A percentile compares a stretch with the other conserved stretches of the same genome.
phyloP scores from a whole-genome alignment of 202 grass and related monocot genomes.

The Musa balbisiana region DNA sequence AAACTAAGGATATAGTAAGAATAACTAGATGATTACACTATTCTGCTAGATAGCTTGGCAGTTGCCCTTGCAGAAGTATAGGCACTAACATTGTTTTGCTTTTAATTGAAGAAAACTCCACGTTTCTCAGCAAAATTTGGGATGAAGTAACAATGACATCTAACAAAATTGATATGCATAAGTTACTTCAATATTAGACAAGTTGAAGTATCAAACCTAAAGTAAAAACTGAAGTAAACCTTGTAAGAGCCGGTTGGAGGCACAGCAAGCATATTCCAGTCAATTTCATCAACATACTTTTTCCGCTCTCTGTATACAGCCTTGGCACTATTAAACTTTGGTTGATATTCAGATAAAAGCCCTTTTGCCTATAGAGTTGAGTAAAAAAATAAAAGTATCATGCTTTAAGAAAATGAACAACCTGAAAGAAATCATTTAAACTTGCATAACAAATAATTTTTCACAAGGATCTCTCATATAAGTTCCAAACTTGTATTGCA shows the following conservation, averaged over 20 bases:
- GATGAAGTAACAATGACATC: too few species aligned
- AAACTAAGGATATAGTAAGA: too few species aligned
- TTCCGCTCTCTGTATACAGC: constrained; percentile 96
- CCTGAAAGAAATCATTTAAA: background rate
- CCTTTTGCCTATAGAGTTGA: constrained; percentile 79
- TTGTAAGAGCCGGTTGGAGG: constrained; percentile 76
- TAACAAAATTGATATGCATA: too few species aligned
- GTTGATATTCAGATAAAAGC: constrained; percentile 89
- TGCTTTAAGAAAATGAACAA: background rate
- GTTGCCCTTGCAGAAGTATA: too few species aligned
- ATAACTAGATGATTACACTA: too few species aligned
- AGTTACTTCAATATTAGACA: background rate
- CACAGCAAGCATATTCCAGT: constrained; percentile 80
- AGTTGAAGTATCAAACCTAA: background rate
- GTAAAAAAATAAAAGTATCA: background rate
- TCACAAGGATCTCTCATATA: background rate
- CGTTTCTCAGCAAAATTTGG: too few species aligned
- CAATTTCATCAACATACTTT: constrained; percentile 91
- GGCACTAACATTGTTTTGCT: too few species aligned
- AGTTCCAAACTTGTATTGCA: background rate
- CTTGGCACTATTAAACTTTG: constrained; percentile 94
- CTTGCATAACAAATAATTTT: background rate
- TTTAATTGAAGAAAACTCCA: too few species aligned
- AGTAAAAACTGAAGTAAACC: constrained; percentile 32
- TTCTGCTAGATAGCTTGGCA: too few species aligned